Evolutionary conservation across 164 flowering plant genomes (phyloP), one percentile per base, ranked within the genome.

Genomic region (Vitis amurensis): DNA sequence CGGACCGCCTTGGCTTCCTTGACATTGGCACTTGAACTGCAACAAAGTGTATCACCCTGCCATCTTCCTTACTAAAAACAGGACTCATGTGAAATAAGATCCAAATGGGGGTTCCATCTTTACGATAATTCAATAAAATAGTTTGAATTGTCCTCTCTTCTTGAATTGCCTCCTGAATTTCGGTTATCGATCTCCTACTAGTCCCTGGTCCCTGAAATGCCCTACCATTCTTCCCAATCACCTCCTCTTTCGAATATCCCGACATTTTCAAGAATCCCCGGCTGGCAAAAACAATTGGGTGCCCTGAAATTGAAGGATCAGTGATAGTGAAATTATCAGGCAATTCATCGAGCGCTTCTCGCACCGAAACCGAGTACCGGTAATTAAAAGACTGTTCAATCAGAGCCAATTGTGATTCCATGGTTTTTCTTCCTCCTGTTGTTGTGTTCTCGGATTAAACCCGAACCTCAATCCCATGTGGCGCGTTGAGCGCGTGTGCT

Each of bases 241-340:
- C 92, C 71, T 94, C 97, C 2, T 85, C 85, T 51, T 17, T 79
- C 1, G 85, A 73, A 71, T 89, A 94, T 48, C 97, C 97, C 19
- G 84, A 82, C 95, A 89, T 86, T 75, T 91, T 88, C 81, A 92
- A 64, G 79, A 91, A 94, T 16, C 97, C 97, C 0, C 69, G 61
- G 78, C 97, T 92, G 0, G 92, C 97, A 63, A 85, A 94, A 16
- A 92, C 95, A 52, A 94, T 91, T 1, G 98, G 98, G 77, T 94
- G 97, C 11, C 97, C 98, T 2, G 86, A 76, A 66, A 92, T 79
- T 37, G 72, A 72, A n/a, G 98, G 98, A 73, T 94, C 98, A 15
- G 97, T 91, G 63, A 94, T 90, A 2, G 89, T 84, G 80, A 94
- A 94, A 62, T 74, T 85, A 55, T 91, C 89, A 0, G 84, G 77